These are phyloP conservation scores for Tremella yokohamensis DNA, from an alignment of 768 basidiomycete genomes.

Conservation along the genomic window DNA sequence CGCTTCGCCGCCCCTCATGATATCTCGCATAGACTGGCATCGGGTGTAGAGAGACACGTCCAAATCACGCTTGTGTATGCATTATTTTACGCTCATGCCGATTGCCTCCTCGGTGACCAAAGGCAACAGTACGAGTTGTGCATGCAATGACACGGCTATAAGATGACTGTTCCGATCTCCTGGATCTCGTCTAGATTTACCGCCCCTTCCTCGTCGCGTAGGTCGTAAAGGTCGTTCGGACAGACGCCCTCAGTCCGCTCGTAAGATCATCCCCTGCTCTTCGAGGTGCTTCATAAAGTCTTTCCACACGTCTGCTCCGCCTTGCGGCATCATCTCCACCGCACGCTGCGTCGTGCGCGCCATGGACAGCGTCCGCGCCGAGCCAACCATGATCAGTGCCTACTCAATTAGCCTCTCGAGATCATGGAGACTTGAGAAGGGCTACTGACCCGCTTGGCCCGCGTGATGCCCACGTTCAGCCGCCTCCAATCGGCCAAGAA, in stretches of 20 bases:
- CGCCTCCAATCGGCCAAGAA: constrained; percentile 81
- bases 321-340: constrained; percentile 2
- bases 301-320: constrained; percentile 30
- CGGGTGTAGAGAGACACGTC: too few relatives aligned
- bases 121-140: too few relatives aligned
- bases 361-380: constrained; percentile 25
- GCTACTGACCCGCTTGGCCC: constrained; percentile 63
- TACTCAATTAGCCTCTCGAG: not conserved
- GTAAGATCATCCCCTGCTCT: constrained; percentile 17
- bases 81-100: too few relatives aligned
- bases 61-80: too few relatives aligned
- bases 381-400: constrained; percentile 25
- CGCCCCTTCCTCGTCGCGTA: too few relatives aligned
- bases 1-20: too few relatives aligned
- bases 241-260: constrained; percentile 7
- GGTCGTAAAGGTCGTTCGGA: too few relatives aligned
- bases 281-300: constrained; percentile 24
- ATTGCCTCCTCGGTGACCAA: too few relatives aligned
- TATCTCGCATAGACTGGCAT: too few relatives aligned
- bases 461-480: constrained; percentile 84
- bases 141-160: too few relatives aligned
- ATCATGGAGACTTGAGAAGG: not conserved
- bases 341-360: not conserved
- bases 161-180: too few relatives aligned
- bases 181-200: too few relatives aligned